Percentiles rank a stretch among this genome's conserved stretches.
phyloP scores from a whole-genome alignment of 768 basidiomycete genomes.

The Russula brevipes region DNA sequence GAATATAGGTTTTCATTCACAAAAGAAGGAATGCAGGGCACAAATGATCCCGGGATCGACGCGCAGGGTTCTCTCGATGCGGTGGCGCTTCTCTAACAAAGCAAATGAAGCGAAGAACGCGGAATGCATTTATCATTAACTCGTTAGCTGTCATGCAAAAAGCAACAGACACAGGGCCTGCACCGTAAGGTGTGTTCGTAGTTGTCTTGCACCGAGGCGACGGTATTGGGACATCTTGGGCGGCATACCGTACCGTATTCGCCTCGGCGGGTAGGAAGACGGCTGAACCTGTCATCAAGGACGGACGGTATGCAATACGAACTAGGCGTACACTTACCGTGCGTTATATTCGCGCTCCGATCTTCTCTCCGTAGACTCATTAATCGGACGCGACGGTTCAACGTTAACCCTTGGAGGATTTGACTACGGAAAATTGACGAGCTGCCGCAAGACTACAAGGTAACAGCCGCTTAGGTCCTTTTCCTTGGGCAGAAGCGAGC shows the following conservation, averaged over 20 bases:
- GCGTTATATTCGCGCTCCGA: not conserved
- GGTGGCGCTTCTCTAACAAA: not conserved
- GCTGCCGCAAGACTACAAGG: not conserved
- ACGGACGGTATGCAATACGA: not conserved
- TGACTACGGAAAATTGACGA: not conserved
- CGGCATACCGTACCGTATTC: not conserved
- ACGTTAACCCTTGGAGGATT: not conserved
- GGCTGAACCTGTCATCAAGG: not conserved
- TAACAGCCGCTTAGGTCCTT: not conserved
- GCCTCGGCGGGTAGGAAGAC: not conserved
- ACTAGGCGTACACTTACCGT: not conserved
- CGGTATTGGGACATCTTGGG: not conserved
- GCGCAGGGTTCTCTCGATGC: not conserved
- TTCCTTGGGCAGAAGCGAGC: not conserved
- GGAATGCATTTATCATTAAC: not conserved
- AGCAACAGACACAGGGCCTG: not conserved
- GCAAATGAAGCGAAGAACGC: conserved; percentile 8
- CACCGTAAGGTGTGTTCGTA: not conserved
- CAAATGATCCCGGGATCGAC: conserved; percentile 15
- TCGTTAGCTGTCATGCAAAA: not conserved
- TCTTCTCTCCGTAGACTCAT: not conserved
- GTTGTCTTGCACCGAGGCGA: not conserved
- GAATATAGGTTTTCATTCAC: not conserved
- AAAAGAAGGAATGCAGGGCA: not conserved
- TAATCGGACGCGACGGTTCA: not conserved